Base-by-base conservation (phyloP, 2,329 filamentous ascomycete species). In the Trichothecium roseum region DNA sequence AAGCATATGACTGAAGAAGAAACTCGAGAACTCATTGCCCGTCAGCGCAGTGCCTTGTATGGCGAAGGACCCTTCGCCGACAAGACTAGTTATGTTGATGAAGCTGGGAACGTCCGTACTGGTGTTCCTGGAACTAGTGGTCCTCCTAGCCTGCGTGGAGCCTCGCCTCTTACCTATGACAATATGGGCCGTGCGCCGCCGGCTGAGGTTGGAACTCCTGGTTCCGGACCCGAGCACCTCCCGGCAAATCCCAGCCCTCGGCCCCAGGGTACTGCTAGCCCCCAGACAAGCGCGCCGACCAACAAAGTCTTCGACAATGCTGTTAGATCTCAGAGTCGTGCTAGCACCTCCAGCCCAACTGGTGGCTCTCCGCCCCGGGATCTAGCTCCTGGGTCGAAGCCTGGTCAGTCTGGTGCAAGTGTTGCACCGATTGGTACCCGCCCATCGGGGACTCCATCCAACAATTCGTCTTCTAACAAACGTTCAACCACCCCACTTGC, bases 1-100 rank as follows among this genome's bases (percentile, higher is more conserved):
- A 95, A 95, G 69, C 80, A 68, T 54, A 84, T 94, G 82, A 93
- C 82, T 56, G 91, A 96, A 66, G 88, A 95, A 51, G 88, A 94
- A 54, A 89, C 89, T 51, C 86, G 89, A 50, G 89, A 96, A 51
- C 72, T 96, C 59, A 94, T 96, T 61, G 84, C 88, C 49, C 88
- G 89, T 54, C 91, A 96, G 65, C 87, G 93, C 62, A 88, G 82
- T 60, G 88, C 89, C 45, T 66, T 98, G 46, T 98, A 96, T 60
- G 86, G 87, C 55, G 85, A 84, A 54, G 69, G 69, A 9, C 57
- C 72, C 35, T 81, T 85, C 55, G 77, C 81, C 53, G 78, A 81
- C 46, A 75, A 73, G 46, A 69, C 67, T 42, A 69, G 67, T 45
- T 81, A 81, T 50, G 68, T 78, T 34, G 81, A 87, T 42, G 84